These are phyloP conservation scores for Akebia trifoliata DNA, from an alignment of 164 flowering plant species.

Conservation along the genomic window DNA sequence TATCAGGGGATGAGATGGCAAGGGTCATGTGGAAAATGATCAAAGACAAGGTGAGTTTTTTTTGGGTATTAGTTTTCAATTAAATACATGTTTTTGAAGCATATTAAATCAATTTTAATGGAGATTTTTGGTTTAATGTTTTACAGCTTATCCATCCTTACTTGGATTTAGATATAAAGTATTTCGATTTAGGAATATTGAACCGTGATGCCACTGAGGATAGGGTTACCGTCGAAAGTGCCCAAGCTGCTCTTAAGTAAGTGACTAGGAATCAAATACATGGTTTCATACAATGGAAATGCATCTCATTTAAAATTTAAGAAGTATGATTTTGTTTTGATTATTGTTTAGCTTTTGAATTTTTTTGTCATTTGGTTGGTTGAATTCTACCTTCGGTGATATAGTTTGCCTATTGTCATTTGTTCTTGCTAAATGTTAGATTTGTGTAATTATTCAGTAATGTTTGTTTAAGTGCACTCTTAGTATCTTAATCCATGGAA, in stretches of 20 bases:
- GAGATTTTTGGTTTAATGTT: conserved; percentile 10
- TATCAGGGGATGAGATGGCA: conserved; percentile 96
- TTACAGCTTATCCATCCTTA: conserved; percentile 72
- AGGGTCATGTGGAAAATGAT: conserved; percentile 86
- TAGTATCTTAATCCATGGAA: too few relatives aligned
- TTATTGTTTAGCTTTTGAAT: too few relatives aligned
- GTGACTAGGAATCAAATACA: conserved; percentile 6
- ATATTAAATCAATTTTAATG: not conserved
- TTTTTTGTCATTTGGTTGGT: too few relatives aligned
- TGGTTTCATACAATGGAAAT: not conserved
- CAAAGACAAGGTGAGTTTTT: conserved; percentile 65
- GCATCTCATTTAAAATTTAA: not conserved
- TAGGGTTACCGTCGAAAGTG: conserved; percentile 77
- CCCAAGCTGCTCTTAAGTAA: conserved; percentile 78
- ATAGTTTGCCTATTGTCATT: too few relatives aligned
- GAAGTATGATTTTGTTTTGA: too few relatives aligned
- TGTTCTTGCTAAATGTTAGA: too few relatives aligned
- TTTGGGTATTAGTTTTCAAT: not conserved
- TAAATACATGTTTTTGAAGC: not conserved
- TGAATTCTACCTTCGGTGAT: too few relatives aligned
- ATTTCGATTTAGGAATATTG: conserved; percentile 71
- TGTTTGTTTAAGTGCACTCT: too few relatives aligned
- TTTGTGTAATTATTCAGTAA: too few relatives aligned
- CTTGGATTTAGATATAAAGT: conserved; percentile 77
- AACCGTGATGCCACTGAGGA: conserved; percentile 89